These are phyloP conservation scores for Vaccinium macrocarpon DNA, from an alignment of 148 eudicot genomes.

Conservation along the genomic window DNA sequence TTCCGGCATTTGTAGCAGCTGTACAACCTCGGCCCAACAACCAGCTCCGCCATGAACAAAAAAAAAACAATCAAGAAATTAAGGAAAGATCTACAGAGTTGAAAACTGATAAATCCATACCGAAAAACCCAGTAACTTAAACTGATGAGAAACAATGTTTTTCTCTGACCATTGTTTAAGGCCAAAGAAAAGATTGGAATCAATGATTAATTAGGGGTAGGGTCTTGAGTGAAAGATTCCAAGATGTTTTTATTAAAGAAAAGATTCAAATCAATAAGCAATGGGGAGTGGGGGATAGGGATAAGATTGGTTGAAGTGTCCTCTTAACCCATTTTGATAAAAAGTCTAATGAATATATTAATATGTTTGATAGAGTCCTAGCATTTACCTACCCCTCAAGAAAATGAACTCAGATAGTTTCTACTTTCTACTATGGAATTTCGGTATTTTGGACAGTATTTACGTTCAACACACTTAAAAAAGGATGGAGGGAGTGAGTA, in stretches of 20 bases:
- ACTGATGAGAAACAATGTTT: not conserved
- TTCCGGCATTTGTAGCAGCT: constrained; percentile 66
- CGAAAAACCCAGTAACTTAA: not conserved
- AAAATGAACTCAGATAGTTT: not conserved
- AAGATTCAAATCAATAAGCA: not conserved
- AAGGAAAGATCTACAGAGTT: not conserved
- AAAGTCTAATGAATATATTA: not conserved
- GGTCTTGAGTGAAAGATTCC: constrained; percentile 5
- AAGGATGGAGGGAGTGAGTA: too few relatives aligned
- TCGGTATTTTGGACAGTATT: too few relatives aligned
- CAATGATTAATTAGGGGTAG: not conserved
- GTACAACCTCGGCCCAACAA: constrained; percentile 57
- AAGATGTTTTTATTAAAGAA: not conserved
- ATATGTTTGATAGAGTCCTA: not conserved
- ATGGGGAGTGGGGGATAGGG: not conserved
- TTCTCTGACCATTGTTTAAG: too few relatives aligned
- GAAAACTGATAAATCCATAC: not conserved
- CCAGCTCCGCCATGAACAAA: constrained; percentile 42
- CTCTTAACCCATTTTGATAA: not conserved
- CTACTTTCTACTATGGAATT: too few relatives aligned
- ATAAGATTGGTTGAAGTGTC: constrained; percentile 10
- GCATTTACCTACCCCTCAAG: not conserved
- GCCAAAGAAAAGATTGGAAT: not conserved
- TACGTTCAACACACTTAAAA: too few relatives aligned
- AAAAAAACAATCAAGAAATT: not conserved